Evolutionary conservation across 768 basidiomycete genomes (phyloP).

Genomic region (Tylopilus vinaceipallidus): DNA sequence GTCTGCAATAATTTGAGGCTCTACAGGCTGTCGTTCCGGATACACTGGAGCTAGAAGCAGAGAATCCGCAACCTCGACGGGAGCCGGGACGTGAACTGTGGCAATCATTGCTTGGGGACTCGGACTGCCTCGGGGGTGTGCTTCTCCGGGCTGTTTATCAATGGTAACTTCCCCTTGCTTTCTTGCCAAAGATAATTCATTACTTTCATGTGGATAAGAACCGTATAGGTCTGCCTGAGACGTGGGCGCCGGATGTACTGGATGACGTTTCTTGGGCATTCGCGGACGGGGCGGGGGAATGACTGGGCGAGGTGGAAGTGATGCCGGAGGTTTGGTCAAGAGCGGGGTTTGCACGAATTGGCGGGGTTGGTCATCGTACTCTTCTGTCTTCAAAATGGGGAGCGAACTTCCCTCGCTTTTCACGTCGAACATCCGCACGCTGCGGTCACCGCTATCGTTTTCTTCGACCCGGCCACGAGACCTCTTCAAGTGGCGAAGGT

Average conservation of each 20-base stretch:
- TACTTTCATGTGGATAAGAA: background rate
- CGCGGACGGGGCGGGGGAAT: conserved; percentile 27
- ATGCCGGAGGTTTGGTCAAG: background rate
- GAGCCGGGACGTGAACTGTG: conserved; percentile 3
- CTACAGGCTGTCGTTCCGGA: conserved; percentile 5
- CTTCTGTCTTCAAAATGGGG: conserved; percentile 17
- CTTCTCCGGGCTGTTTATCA: background rate
- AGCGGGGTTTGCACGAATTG: background rate
- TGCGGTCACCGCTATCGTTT: conserved; percentile 29
- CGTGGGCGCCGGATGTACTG: background rate
- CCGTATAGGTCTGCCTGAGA: background rate
- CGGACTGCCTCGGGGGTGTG: background rate
- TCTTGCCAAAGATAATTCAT: background rate
- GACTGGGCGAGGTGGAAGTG: conserved; percentile 20
- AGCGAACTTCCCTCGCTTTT: conserved; percentile 20
- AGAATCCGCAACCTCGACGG: conserved; percentile 6
- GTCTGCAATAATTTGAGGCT: background rate
- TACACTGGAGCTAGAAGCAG: conserved; percentile 10
- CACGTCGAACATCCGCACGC: conserved; percentile 16
- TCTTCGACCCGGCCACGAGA: conserved; percentile 26
- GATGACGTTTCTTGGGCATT: conserved; percentile 9
- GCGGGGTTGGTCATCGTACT: conserved; percentile 4
- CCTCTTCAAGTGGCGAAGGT: conserved; percentile 32
- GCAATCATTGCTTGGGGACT: conserved; percentile 11
- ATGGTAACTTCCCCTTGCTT: background rate